Evolutionary conservation across 768 basidiomycete species (phyloP).

Genomic region (Tremella fuciformis): DNA sequence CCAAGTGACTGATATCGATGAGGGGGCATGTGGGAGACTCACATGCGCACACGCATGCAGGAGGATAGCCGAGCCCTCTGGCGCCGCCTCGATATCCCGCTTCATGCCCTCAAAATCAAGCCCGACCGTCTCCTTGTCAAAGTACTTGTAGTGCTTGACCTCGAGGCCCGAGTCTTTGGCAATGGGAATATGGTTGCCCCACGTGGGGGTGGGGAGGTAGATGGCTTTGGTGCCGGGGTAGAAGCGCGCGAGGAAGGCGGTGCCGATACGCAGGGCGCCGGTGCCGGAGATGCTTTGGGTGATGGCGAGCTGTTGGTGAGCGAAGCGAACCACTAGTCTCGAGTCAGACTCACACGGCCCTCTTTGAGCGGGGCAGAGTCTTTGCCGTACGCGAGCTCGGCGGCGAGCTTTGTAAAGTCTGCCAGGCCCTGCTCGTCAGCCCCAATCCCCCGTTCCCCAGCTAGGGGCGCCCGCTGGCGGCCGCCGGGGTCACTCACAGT

Average conservation of each 20-base stretch:
- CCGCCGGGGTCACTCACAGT: constrained; percentile 52
- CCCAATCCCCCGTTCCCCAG: neutral
- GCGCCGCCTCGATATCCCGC: constrained; percentile 70
- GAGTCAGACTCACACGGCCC: constrained; percentile 53
- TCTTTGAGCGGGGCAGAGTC: constrained; percentile 70
- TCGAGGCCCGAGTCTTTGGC: constrained; percentile 85
- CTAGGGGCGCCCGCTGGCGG: neutral
- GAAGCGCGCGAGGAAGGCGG: constrained; percentile 82
- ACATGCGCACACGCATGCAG: constrained; percentile 82
- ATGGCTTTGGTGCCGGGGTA: constrained; percentile 70
- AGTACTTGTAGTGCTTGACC: constrained; percentile 79
- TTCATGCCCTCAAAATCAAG: constrained; percentile 89
- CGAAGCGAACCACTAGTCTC: too few species aligned
- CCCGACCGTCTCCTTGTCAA: constrained; percentile 75
- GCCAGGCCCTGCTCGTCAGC: constrained; percentile 60
- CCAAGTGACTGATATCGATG: neutral
- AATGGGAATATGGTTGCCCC: constrained; percentile 90
- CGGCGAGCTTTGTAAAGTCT: constrained; percentile 79
- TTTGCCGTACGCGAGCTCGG: constrained; percentile 80
- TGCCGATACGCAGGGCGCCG: constrained; percentile 93
- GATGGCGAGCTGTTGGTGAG: constrained; percentile 63
- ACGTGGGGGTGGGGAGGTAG: constrained; percentile 88
- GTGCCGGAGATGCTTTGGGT: constrained; percentile 97
- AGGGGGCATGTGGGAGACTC: constrained; percentile 14
- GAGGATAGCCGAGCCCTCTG: constrained; percentile 73